phyloP scores from a whole-genome alignment of 2,329 filamentous ascomycete species.

The Penicillium carneum region DNA sequence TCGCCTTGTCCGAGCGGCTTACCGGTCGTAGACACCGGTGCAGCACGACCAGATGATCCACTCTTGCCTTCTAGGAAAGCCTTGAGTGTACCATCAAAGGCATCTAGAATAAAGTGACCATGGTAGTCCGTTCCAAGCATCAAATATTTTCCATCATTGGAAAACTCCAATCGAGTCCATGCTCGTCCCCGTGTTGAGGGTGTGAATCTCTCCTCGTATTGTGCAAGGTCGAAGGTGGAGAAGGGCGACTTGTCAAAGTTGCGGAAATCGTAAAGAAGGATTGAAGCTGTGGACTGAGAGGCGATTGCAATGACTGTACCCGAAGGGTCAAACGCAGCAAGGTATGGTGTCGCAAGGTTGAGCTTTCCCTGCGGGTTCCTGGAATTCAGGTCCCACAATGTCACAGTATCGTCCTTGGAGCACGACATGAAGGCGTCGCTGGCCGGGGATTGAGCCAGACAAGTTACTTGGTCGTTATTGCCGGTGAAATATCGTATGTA shows the following conservation, averaged over 20 bases:
- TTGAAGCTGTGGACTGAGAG: slow-evolving; percentile 76
- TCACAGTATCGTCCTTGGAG: slow-evolving; percentile 86
- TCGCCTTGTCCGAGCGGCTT: slow-evolving; percentile 69
- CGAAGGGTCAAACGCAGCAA: slow-evolving; percentile 89
- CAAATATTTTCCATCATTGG: slow-evolving; percentile 89
- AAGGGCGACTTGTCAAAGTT: slow-evolving; percentile 95
- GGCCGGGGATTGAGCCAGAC: slow-evolving; percentile 81
- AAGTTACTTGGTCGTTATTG: slow-evolving; percentile 84
- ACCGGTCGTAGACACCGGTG: slow-evolving; percentile 61
- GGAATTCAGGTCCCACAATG: slow-evolving; percentile 86
- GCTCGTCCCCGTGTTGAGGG: slow-evolving; percentile 57
- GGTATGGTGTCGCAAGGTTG: slow-evolving; percentile 78
- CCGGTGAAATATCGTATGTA: slow-evolving; percentile 97
- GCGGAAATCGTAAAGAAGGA: slow-evolving; percentile 90
- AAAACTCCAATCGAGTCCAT: slow-evolving; percentile 94
- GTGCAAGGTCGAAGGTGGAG: slow-evolving; percentile 77
- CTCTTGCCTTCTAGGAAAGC: slow-evolving; percentile 69
- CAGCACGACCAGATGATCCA: slow-evolving; percentile 58
- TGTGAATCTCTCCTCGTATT: slow-evolving; percentile 62
- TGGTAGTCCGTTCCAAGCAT: slow-evolving; percentile 82
- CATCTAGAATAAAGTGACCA: slow-evolving; percentile 91
- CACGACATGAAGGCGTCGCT: slow-evolving; percentile 92
- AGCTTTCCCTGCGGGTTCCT: slow-evolving; percentile 81
- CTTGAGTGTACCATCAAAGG: slow-evolving; percentile 81
- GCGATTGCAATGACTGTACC: slow-evolving; percentile 90